Conservation (phyloP, 306 rosid genomes). For the Trichosanthes cucumerina region DNA sequence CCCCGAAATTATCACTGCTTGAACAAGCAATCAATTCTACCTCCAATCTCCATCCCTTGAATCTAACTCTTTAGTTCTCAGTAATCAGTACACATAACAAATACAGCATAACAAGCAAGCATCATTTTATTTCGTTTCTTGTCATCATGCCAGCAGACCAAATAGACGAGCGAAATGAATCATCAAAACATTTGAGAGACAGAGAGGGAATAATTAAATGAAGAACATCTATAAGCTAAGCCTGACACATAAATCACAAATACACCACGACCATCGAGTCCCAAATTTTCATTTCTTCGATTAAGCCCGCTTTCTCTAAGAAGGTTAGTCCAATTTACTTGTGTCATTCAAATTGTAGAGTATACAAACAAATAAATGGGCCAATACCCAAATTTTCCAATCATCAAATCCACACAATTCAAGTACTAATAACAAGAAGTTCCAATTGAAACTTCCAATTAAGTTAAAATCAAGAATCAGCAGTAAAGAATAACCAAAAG, state of each 20-base stretch:
- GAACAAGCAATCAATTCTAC: not conserved
- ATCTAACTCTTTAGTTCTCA: not conserved
- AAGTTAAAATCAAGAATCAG: not conserved
- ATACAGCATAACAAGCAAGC: not conserved
- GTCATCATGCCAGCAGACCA: not conserved
- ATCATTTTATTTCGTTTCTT: not conserved
- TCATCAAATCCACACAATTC: not conserved
- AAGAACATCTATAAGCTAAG: not conserved
- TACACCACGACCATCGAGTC: not conserved
- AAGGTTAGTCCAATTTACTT: not conserved
- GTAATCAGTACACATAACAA: not conserved
- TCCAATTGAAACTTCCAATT: not conserved
- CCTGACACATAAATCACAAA: not conserved
- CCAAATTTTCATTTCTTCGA: conserved; percentile 4
- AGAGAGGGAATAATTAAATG: not conserved
- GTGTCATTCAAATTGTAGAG: not conserved
- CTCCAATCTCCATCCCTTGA: not conserved
- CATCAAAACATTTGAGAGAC: not conserved
- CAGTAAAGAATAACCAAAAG: not conserved
- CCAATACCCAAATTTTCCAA: not conserved
- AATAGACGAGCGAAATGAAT: not conserved
- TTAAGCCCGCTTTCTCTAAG: not conserved
- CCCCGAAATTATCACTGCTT: not conserved
- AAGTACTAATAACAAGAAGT: not conserved
- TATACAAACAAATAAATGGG: not conserved